Conservation (phyloP, 768 basidiomycete species). For the Russula abietina region DNA sequence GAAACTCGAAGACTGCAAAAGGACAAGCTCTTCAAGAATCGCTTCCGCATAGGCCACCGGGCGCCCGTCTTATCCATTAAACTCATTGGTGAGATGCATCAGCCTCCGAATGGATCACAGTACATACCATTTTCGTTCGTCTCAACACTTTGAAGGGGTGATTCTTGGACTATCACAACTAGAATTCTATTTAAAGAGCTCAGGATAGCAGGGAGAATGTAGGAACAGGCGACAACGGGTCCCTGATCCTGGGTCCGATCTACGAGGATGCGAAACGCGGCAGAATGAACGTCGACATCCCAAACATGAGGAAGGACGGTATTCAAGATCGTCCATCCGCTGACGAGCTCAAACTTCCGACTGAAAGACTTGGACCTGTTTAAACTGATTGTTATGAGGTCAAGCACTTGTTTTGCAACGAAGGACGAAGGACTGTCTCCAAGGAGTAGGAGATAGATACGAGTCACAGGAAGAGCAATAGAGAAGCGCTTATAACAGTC, state of each 20-base stretch:
- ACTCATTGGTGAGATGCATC: neutral
- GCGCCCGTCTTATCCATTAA: neutral
- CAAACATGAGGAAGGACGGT: conserved; percentile 60
- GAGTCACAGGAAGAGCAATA: conserved; percentile 65
- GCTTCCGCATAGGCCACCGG: conserved; percentile 40
- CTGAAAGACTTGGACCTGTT: conserved; percentile 55
- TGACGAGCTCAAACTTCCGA: conserved; percentile 77
- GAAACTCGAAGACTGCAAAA: conserved; percentile 55
- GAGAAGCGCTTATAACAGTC: conserved; percentile 63
- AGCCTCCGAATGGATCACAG: neutral
- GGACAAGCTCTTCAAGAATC: conserved; percentile 63
- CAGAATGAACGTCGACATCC: conserved; percentile 59
- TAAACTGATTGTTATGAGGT: conserved; percentile 52
- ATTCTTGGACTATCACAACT: conserved; percentile 14
- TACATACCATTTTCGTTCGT: conserved; percentile 17
- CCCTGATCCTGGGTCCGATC: conserved; percentile 34
- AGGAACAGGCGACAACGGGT: conserved; percentile 48
- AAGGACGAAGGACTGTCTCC: conserved; percentile 63
- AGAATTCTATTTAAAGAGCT: conserved; percentile 60
- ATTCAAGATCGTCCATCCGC: conserved; percentile 76
- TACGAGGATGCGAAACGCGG: conserved; percentile 63
- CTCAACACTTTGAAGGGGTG: conserved; percentile 26
- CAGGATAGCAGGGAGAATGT: conserved; percentile 68
- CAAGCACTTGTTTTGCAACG: conserved; percentile 54
- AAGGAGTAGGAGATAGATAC: conserved; percentile 73